Conservation (phyloP, 225 moss, liverwort and hornwort genomes). For the Pseudoscleropodium purum region DNA sequence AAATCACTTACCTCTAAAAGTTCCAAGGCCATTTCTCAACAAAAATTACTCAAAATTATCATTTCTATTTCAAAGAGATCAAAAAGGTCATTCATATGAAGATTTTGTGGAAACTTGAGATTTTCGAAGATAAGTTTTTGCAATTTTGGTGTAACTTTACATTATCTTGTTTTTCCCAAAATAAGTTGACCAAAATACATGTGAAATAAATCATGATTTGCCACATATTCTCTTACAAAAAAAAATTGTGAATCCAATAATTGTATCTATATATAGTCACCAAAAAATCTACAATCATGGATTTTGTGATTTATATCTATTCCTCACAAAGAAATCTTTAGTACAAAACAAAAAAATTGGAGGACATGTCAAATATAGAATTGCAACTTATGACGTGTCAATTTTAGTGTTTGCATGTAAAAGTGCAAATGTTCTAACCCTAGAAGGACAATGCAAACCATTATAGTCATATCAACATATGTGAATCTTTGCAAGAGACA, state of each 20-base stretch:
- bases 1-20: rapidly evolving
- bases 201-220: background rate
- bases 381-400: too few species aligned
- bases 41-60: background rate
- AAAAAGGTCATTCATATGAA: background rate
- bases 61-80: background rate
- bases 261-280: background rate
- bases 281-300: background rate
- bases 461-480: rapidly evolving
- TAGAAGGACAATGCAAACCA: background rate
- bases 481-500: background rate
- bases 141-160: background rate
- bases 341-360: background rate
- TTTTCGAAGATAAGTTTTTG: background rate
- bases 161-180: background rate
- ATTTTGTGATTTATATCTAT: background rate
- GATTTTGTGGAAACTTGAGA: background rate
- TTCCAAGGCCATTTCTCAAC: background rate
- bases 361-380: background rate
- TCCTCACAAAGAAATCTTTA: background rate
- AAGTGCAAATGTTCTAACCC: too few species aligned
- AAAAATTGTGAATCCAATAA: background rate
- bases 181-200: too few species aligned
- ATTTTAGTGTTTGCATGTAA: too few species aligned
- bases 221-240: too few species aligned